Percentiles rank a stretch among this genome's conserved stretches.
phyloP scores from a whole-genome alignment of 805 yeast genomes.

The Yarrowia divulgata region DNA sequence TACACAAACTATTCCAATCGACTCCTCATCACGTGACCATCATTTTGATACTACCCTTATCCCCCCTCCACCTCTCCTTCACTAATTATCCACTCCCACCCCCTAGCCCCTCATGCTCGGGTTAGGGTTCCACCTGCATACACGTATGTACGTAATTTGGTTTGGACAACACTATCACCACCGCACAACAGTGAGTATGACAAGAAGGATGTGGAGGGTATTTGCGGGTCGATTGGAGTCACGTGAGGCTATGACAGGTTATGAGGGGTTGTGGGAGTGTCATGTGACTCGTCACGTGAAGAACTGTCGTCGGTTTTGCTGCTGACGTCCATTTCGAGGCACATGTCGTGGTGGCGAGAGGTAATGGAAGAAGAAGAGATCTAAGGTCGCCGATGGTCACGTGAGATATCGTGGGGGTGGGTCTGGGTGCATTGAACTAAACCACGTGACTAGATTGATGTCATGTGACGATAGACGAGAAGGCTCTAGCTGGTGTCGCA shows the following conservation, averaged over 20 bases:
- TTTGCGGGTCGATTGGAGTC: not conserved
- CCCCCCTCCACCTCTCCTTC: not conserved
- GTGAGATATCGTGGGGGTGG: no score
- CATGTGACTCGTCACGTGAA: no score
- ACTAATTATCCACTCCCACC: no score
- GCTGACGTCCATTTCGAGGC: no score
- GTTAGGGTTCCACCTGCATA: constrained; percentile 14
- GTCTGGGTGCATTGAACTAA: not conserved
- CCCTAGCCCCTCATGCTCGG: constrained; percentile 1
- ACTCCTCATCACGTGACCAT: not conserved
- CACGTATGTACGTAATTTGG: constrained; percentile 24
- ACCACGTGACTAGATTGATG: not conserved
- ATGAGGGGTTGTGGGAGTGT: not conserved
- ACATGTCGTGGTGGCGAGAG: not conserved
- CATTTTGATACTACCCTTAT: no score
- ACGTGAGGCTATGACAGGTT: not conserved
- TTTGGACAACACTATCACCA: constrained; percentile 30
- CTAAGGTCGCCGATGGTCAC: no score
- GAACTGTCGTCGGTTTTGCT: no score
- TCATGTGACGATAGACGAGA: not conserved
- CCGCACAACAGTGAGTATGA: constrained; percentile 33
- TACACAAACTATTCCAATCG: no score
- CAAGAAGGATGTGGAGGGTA: not conserved
- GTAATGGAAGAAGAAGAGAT: no score
- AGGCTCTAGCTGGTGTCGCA: no score